phyloP scores from a whole-genome alignment of 805 yeast genomes.

The Jamesozyma spencerorum region DNA sequence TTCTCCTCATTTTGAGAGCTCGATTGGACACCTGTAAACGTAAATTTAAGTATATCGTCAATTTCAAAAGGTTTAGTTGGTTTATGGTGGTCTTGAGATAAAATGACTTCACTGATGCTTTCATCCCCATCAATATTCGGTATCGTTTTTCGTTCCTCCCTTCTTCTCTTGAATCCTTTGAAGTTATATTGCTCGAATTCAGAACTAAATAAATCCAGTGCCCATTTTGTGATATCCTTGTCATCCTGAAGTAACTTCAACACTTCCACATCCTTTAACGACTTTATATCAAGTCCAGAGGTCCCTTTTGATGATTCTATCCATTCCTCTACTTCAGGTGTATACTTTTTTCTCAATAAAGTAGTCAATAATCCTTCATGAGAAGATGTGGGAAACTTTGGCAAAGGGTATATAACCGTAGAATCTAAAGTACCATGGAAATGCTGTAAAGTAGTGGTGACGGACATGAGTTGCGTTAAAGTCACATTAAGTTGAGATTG shows the following conservation, averaged over 20 bases:
- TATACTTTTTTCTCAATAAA: slow-evolving; percentile 71
- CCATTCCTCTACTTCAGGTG: slow-evolving; percentile 91
- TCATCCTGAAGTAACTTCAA: slow-evolving; percentile 32
- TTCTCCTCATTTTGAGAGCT: not conserved
- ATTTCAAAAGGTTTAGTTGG: slow-evolving; percentile 27
- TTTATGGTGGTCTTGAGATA: slow-evolving; percentile 28
- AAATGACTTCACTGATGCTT: slow-evolving; percentile 71
- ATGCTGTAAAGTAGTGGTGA: slow-evolving; percentile 58
- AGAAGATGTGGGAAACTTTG: slow-evolving; percentile 75
- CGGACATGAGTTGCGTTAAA: slow-evolving; percentile 69
- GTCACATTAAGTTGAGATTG: slow-evolving; percentile 81
- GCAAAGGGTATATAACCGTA: slow-evolving; percentile 76
- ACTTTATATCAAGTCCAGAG: slow-evolving; percentile 23
- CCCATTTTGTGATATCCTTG: slow-evolving; percentile 66
- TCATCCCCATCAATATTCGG: slow-evolving; percentile 38
- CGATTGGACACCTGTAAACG: slow-evolving; percentile 35
- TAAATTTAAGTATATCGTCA: slow-evolving; percentile 36
- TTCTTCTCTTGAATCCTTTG: slow-evolving; percentile 34
- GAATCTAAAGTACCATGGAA: slow-evolving; percentile 49
- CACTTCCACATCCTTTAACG: slow-evolving; percentile 20
- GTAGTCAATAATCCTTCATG: slow-evolving; percentile 80
- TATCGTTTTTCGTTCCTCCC: not conserved
- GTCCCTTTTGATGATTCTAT: slow-evolving; percentile 39
- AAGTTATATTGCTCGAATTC: slow-evolving; percentile 49
- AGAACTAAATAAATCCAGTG: slow-evolving; percentile 44